Conservation (phyloP, 2,329 filamentous ascomycete genomes). For the Sporothrix schenckii region DNA sequence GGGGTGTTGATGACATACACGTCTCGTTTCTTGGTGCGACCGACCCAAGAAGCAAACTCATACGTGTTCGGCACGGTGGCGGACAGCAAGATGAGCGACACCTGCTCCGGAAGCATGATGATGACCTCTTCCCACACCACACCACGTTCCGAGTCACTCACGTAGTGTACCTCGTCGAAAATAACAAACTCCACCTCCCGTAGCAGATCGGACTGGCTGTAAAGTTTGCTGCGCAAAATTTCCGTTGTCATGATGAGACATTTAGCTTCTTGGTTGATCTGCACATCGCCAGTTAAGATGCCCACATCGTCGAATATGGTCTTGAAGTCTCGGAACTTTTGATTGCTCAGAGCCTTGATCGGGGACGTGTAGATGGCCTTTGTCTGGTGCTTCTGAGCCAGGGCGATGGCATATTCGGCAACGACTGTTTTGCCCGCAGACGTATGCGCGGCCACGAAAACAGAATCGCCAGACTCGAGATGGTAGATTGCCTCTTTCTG, state of each 20-base stretch:
- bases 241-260: constrained; percentile 99
- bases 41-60: constrained; percentile 98
- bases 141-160: constrained; percentile 92
- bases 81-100: constrained; percentile 91
- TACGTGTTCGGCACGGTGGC: constrained; percentile 97
- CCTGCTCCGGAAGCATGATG: constrained; percentile 97
- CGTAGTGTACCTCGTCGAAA: constrained; percentile 98
- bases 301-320: constrained; percentile 91
- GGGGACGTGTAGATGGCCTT: constrained; percentile 99
- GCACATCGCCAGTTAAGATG: constrained; percentile 94
- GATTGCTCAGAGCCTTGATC: constrained; percentile 97
- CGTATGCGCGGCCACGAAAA: constrained; percentile 96
- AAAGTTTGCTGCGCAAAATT: constrained; percentile 97
- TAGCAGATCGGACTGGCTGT: constrained; percentile 91
- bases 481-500: constrained; percentile 99
- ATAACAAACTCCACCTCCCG: constrained; percentile 98
- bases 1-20: constrained; percentile 98
- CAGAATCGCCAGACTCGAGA: constrained; percentile 92
- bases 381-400: constrained; percentile 98
- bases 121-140: constrained; percentile 99
- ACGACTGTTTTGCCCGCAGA: constrained; percentile 98
- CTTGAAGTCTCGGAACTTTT: constrained; percentile 96
- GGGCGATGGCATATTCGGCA: constrained; percentile 93
- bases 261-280: constrained; percentile 96
- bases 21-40: constrained; percentile 95